Conservation (phyloP, 345 rosid genomes). For the Nasturtium officinale region DNA sequence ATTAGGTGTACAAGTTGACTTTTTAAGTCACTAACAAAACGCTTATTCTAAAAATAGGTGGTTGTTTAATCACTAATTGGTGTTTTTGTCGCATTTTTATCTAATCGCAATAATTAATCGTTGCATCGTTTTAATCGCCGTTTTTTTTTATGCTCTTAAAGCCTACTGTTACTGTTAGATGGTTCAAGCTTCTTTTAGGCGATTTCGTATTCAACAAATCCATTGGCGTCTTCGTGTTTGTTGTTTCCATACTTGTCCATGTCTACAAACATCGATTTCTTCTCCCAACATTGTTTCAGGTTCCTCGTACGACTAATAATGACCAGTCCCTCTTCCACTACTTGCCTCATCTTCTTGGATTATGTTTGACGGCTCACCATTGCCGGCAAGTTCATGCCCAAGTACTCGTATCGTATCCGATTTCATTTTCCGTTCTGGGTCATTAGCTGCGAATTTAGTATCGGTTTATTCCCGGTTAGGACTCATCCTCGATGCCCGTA, state of each 20-base stretch:
- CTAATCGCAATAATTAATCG: too few species aligned
- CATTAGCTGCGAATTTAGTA: slow-evolving; percentile 60
- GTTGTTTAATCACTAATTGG: too few species aligned
- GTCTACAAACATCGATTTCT: slow-evolving; percentile 1
- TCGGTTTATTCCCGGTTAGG: slow-evolving; percentile 58
- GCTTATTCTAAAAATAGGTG: too few species aligned
- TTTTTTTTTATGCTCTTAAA: too few species aligned
- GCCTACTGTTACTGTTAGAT: too few species aligned
- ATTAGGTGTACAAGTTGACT: slow-evolving; percentile 17
- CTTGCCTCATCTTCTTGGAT: slow-evolving; percentile 50
- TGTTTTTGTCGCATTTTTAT: too few species aligned
- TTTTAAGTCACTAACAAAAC: neutral
- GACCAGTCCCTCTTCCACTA: slow-evolving; percentile 37
- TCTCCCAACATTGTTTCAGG: slow-evolving; percentile 21
- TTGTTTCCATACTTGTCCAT: slow-evolving; percentile 25
- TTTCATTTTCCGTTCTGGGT: slow-evolving; percentile 41
- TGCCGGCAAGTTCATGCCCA: slow-evolving; percentile 53
- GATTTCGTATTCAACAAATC: slow-evolving; percentile 33
- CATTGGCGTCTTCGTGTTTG: slow-evolving; percentile 17
- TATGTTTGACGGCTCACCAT: slow-evolving; percentile 42
- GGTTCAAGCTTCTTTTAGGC: slow-evolving; percentile 37
- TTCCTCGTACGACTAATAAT: slow-evolving; percentile 19
- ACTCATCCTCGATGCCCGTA: slow-evolving; percentile 46
- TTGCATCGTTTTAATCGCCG: too few species aligned
- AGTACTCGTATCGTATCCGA: slow-evolving; percentile 45